These are phyloP conservation scores for Aureobasidium lini DNA, from an alignment of 2,329 filamentous ascomycete genomes.

Conservation along the genomic window DNA sequence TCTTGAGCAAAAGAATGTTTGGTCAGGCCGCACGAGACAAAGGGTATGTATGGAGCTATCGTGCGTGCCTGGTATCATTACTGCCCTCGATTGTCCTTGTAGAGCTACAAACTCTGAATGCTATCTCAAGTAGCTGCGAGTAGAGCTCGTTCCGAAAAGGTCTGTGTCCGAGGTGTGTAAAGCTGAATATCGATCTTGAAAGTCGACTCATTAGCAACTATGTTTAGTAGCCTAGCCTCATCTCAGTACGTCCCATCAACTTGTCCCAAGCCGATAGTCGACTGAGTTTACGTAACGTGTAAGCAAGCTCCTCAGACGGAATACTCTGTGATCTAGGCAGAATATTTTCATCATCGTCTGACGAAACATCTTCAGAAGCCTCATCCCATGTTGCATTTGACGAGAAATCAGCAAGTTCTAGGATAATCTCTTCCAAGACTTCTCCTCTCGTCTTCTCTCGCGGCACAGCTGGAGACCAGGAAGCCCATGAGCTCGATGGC, in stretches of 20 bases:
- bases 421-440: background rate
- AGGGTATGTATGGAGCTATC: too few species aligned
- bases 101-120: too few species aligned
- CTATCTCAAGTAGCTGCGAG: too few species aligned
- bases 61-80: too few species aligned
- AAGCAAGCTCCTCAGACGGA: background rate
- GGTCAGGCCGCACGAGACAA: too few species aligned
- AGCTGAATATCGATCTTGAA: too few species aligned
- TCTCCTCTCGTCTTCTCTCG: background rate
- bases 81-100: too few species aligned
- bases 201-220: too few species aligned
- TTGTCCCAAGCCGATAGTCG: background rate
- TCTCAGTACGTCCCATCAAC: background rate
- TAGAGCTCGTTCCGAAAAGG: too few species aligned
- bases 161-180: too few species aligned
- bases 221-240: constrained; percentile 1
- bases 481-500: background rate
- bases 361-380: background rate
- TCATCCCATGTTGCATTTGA: background rate
- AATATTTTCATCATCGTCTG: background rate
- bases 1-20: too few species aligned
- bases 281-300: background rate
- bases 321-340: background rate
- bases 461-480: background rate
- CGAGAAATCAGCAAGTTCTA: background rate